phyloP scores from a whole-genome alignment of 2,329 filamentous ascomycete species.

The Colletotrichum caudatum region DNA sequence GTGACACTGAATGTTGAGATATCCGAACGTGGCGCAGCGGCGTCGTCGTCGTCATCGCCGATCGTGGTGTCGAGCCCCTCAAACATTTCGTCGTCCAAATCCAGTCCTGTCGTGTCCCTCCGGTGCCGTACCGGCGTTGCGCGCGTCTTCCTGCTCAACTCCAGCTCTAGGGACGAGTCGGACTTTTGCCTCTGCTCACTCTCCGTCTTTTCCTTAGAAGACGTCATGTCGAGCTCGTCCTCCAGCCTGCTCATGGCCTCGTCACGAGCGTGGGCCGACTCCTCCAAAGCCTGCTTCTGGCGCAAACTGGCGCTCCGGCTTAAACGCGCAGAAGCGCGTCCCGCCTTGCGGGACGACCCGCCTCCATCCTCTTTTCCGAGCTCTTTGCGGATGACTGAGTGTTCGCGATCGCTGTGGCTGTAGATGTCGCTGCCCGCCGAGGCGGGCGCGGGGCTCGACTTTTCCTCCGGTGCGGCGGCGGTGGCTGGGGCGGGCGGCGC shows the following conservation, averaged over 20 bases:
- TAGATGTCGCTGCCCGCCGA: slow-evolving; percentile 49
- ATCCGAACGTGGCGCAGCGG: slow-evolving; percentile 45
- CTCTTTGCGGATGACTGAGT: slow-evolving; percentile 46
- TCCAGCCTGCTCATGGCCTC: slow-evolving; percentile 53
- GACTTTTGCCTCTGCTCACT: slow-evolving; percentile 46
- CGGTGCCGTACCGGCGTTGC: slow-evolving; percentile 51
- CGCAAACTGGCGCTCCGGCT: slow-evolving; percentile 39
- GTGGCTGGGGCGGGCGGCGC: slow-evolving; percentile 43
- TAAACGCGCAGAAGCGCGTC: slow-evolving; percentile 30
- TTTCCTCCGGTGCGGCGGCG: slow-evolving; percentile 31
- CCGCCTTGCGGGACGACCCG: background rate
- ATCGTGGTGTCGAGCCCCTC: slow-evolving; percentile 54
- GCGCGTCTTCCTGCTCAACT: slow-evolving; percentile 53
- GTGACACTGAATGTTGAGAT: slow-evolving; percentile 59
- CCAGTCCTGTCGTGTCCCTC: slow-evolving; percentile 61
- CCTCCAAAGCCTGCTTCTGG: slow-evolving; percentile 43
- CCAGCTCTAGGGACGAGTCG: slow-evolving; percentile 52
- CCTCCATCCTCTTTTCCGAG: slow-evolving; percentile 29
- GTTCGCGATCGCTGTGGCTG: slow-evolving; percentile 52
- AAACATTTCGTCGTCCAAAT: slow-evolving; percentile 63
- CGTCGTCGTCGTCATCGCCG: slow-evolving; percentile 58
- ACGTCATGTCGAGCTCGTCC: slow-evolving; percentile 51
- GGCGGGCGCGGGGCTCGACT: slow-evolving; percentile 27
- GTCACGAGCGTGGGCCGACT: slow-evolving; percentile 50
- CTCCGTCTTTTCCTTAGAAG: slow-evolving; percentile 44